These are phyloP conservation scores for Trichoderma simmonsii DNA, from an alignment of 2,329 filamentous ascomycete genomes.

Conservation along the genomic window DNA sequence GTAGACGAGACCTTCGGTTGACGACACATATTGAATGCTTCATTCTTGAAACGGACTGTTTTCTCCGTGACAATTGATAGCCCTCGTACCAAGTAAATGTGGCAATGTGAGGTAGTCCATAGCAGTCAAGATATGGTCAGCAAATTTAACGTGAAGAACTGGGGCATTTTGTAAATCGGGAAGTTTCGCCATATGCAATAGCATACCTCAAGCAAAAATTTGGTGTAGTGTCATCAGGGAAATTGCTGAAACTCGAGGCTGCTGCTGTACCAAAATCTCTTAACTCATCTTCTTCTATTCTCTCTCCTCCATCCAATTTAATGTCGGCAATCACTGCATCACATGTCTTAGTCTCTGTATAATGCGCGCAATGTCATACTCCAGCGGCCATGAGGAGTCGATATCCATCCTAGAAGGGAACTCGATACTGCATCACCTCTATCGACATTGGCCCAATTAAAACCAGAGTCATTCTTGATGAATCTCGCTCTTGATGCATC, in stretches of 20 bases:
- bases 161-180: neutral
- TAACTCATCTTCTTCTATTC: neutral
- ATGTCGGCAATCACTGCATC: too few relatives aligned
- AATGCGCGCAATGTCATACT: neutral
- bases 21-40: neutral
- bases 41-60: neutral
- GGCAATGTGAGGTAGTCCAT: neutral
- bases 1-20: neutral
- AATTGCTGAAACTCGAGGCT: neutral
- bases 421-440: neutral
- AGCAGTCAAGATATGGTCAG: neutral
- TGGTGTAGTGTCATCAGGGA: too few relatives aligned
- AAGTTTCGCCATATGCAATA: neutral
- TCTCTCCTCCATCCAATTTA: neutral
- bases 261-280: neutral
- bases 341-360: neutral
- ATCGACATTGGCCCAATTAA: neutral
- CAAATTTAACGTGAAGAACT: neutral
- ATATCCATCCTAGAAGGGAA: neutral
- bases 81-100: neutral
- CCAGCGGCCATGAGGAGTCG: neutral
- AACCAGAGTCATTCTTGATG: neutral
- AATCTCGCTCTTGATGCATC: neutral
- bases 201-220: neutral
- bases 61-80: neutral